A percentile compares a stretch with the other conserved stretches of the same genome.
Evolutionary conservation across 148 eudicot species (phyloP).

Genomic region (Camellia sinensis): DNA sequence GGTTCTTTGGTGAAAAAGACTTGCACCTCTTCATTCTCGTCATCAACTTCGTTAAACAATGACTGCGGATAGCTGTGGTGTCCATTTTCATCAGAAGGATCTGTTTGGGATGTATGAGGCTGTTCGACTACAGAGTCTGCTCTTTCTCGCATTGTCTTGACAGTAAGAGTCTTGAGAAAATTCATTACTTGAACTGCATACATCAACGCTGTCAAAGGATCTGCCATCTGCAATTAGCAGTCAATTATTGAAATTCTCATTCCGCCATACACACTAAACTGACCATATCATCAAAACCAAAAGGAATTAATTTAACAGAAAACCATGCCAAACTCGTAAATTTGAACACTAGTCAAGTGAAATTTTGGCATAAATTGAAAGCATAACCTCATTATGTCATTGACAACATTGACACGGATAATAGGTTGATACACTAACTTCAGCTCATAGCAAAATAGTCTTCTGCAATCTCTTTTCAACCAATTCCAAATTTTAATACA

Average conservation of each 20-base stretch:
- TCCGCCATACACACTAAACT: neutral
- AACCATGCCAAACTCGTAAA: too few species aligned
- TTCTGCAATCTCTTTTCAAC: too few species aligned
- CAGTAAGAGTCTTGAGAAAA: constrained; percentile 78
- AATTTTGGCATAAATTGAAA: too few species aligned
- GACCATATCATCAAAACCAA: neutral
- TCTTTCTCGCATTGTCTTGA: constrained; percentile 66
- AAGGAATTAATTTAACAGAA: too few species aligned
- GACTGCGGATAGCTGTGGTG: constrained; percentile 41
- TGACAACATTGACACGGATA: too few species aligned
- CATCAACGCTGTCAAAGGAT: constrained; percentile 93
- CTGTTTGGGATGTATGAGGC: constrained; percentile 33
- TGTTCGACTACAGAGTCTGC: constrained; percentile 55
- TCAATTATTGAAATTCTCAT: neutral
- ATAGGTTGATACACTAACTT: too few species aligned
- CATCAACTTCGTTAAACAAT: constrained; percentile 33
- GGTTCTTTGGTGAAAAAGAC: constrained; percentile 21
- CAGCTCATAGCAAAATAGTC: too few species aligned
- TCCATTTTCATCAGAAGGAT: constrained; percentile 53
- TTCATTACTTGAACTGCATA: constrained; percentile 95
- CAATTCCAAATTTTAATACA: too few species aligned
- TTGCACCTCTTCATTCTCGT: constrained; percentile 33
- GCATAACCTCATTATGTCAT: too few species aligned
- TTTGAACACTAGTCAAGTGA: too few species aligned
- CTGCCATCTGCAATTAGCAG: constrained; percentile 62